Conservation (phyloP, 2,329 filamentous ascomycete genomes). For the Parastagonospora nodorum region DNA sequence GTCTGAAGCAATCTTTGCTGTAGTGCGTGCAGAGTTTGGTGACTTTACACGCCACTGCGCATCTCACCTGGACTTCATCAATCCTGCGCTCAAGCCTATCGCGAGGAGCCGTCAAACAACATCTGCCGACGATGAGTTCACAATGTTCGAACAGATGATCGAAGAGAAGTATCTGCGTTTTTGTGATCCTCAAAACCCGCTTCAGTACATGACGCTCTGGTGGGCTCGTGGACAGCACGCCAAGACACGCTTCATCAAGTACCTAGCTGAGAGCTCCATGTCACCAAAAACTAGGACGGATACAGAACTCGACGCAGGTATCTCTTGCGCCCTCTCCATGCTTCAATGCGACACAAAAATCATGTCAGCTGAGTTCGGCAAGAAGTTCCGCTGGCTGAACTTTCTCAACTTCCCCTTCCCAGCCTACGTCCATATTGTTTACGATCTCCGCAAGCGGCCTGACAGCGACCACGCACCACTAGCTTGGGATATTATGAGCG, state of each 20-base stretch:
- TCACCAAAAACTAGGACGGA: conserved; percentile 18
- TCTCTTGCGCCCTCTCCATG: conserved; percentile 45
- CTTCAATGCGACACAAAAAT: conserved; percentile 56
- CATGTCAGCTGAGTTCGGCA: conserved; percentile 48
- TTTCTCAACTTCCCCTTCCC: conserved; percentile 56
- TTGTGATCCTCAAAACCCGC: conserved; percentile 30
- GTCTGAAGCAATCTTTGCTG: conserved; percentile 59
- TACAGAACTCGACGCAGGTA: conserved; percentile 27
- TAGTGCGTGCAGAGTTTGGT: conserved; percentile 56
- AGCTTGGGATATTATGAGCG: conserved; percentile 54
- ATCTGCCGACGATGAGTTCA: not conserved
- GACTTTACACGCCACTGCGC: conserved; percentile 48
- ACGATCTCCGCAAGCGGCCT: conserved; percentile 50
- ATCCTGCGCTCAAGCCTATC: conserved; percentile 49
- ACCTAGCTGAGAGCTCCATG: conserved; percentile 44
- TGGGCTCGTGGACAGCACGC: conserved; percentile 52
- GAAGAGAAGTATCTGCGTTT: conserved; percentile 46
- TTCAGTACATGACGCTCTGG: conserved; percentile 56
- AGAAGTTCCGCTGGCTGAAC: conserved; percentile 51
- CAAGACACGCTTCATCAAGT: conserved; percentile 57
- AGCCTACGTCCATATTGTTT: conserved; percentile 54
- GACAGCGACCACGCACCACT: conserved; percentile 34
- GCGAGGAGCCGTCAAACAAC: conserved; percentile 13
- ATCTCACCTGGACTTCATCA: conserved; percentile 55
- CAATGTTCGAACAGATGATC: conserved; percentile 45